Conservation (phyloP, 2,329 filamentous ascomycete species). For the Cryphonectria radicalis region DNA sequence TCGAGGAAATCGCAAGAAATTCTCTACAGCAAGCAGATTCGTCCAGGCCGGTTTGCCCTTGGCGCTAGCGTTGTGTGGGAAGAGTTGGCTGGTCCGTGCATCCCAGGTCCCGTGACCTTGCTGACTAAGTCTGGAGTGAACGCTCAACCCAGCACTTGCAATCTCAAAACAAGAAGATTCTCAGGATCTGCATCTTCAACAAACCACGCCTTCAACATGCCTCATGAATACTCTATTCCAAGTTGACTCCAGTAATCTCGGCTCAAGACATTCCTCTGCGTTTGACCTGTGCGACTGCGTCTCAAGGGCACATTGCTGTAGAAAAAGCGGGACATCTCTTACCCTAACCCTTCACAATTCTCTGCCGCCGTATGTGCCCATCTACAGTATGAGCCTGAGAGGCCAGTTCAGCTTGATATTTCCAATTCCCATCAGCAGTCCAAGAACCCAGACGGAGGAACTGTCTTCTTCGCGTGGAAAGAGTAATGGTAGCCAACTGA, state of each 20-base stretch:
- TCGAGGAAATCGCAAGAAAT: conserved; percentile 17
- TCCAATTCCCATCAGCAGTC: background rate
- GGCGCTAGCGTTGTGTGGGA: conserved; percentile 16
- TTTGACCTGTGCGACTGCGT: background rate
- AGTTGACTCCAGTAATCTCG: background rate
- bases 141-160: background rate
- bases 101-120: conserved; percentile 10
- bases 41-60: conserved; percentile 10
- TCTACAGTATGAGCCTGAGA: too few relatives aligned
- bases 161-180: background rate
- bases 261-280: background rate
- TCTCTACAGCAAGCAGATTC: conserved; percentile 10
- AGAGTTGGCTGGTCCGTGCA: conserved; percentile 8
- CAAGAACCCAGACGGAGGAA: background rate
- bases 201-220: too few relatives aligned
- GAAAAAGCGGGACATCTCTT: too few relatives aligned
- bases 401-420: too few relatives aligned
- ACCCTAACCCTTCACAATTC: too few relatives aligned
- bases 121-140: background rate
- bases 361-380: too few relatives aligned
- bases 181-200: background rate
- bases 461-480: background rate
- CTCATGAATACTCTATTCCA: background rate
- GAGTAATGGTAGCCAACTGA: too few relatives aligned
- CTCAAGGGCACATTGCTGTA: background rate